Evolutionary conservation across 2,329 filamentous ascomycete genomes (phyloP), one percentile per base, ranked within the genome.

Genomic region (Graphiopsis chlorocephala): DNA sequence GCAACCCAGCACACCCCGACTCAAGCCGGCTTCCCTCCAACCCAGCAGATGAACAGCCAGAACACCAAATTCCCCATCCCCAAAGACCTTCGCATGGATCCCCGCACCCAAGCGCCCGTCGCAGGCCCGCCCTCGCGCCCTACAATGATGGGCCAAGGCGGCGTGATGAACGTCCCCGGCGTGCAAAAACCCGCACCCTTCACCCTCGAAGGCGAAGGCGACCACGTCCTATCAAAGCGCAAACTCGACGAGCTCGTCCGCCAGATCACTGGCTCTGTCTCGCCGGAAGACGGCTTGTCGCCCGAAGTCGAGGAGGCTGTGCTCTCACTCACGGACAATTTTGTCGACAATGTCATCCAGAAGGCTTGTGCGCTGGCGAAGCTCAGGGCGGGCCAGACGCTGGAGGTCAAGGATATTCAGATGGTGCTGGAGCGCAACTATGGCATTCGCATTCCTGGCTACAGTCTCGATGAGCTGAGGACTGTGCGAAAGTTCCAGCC

Each of bases 271-370:
- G 93, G 93, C 62, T 90, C 90, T 8, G 88, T 88, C 23, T 89
- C 91, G 67, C 83, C 86, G n/a, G 84, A 88, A 48, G 88, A 87
- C 67, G 66, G 69, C 64, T 81, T 98, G 69, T 92, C 92, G 29
- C 92, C 95, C 0, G 95, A 98, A 71, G 94, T 97, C 58, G 95
- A 99, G 85, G 94, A 98, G 92, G 92, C 91, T 59, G 88, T 98
- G 61, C 87, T 98, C 57, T 88, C 88, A 74, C 87, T 97, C 72
- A 93, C 94, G 20, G 95, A 99, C 75, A 91, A 94, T 67, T 99
- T 99, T 73, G 90, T 99, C 65, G 95, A 99, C 78, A 91, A 90
- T 70, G 90, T 99, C 47, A 87, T 97, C 57, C 88, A 92, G 72
- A 85, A 88, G 15, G 93, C 95, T 17, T 98, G 94, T 80, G 90